Evolutionary conservation across 768 basidiomycete species (phyloP).

Genomic region (Pleurotus eryngii): DNA sequence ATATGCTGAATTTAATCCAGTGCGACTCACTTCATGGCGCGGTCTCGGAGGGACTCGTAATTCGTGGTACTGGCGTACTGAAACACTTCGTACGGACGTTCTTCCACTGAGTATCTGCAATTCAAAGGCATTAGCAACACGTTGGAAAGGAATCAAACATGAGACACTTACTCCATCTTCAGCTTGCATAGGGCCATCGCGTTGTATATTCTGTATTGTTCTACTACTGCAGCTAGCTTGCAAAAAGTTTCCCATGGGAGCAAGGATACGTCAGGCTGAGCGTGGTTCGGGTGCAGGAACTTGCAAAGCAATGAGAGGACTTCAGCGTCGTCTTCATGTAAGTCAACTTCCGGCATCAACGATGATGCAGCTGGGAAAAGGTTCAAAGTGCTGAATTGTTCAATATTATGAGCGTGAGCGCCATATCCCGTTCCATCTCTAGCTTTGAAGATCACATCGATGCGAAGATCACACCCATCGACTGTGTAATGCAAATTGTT

Average conservation of each 20-base stretch:
- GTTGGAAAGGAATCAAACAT: not conserved
- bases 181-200: not conserved
- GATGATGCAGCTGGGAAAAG: not conserved
- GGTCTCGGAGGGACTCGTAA: not conserved
- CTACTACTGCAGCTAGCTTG: not conserved
- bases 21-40: not conserved
- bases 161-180: not conserved
- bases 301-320: not conserved
- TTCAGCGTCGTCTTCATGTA: not conserved
- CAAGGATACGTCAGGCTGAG: not conserved
- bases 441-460: no score
- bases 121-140: not conserved
- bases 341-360: not conserved
- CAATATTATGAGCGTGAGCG: constrained; percentile 9
- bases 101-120: not conserved
- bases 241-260: not conserved
- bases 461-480: no score
- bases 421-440: constrained; percentile 4
- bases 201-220: not conserved
- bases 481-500: no score
- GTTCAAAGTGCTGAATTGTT: not conserved
- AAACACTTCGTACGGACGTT: not conserved
- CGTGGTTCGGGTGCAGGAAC: not conserved
- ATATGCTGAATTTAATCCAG: no score
- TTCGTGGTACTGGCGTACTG: not conserved